Base-by-base conservation (phyloP, 768 basidiomycete genomes). In the Trametes elegans region DNA sequence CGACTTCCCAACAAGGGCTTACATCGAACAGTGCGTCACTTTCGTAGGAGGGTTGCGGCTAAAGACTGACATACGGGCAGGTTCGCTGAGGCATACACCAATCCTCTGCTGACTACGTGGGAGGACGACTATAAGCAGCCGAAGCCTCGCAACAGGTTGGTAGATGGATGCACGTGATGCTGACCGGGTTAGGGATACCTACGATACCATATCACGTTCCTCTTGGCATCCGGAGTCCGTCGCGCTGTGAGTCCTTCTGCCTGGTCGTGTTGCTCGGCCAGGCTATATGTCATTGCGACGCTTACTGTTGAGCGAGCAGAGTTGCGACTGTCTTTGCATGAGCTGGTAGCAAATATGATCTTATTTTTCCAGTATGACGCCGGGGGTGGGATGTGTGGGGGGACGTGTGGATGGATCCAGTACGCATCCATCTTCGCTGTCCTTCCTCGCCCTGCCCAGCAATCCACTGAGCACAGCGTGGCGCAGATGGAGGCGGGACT, bases 1-100 rank as follows among this genome's bases (percentile, higher is more conserved):
- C 9, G 77, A 81, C 13, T 85, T 79, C 68, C 93, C 94, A 0
- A 97, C 94, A 0, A 67, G 74, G 10, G 70, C 77, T 0, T 96
- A 96, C 67, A 96, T 95, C 62, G 65, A 85, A 18, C 73, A 78
- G 84, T 88, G 68, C 66, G 78, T 77, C 23, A 23, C 14, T 7
- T 14, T 21, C 2, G 2, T 21, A 27, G 29, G 3, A 26, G 1
- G 18, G 26, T n/a, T n/a, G n/a, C n/a, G 36, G 5, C 27, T 28
- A 2, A 1, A 7, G 8, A 36, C 29, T 45, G 28, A 45, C 49
- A 18, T 28, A 16, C 29, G 39, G 24, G 10, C 55, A 85, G 83
- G 53, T 82, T 88, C 64, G 68, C 76, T 18, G 82, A 85, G 53
- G 85, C 87, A 3, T 93, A 93, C 65, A 80, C 76, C 11, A 87